Base-by-base conservation (phyloP, 73 alveolate genomes). In the Diophrys sp. region DNA sequence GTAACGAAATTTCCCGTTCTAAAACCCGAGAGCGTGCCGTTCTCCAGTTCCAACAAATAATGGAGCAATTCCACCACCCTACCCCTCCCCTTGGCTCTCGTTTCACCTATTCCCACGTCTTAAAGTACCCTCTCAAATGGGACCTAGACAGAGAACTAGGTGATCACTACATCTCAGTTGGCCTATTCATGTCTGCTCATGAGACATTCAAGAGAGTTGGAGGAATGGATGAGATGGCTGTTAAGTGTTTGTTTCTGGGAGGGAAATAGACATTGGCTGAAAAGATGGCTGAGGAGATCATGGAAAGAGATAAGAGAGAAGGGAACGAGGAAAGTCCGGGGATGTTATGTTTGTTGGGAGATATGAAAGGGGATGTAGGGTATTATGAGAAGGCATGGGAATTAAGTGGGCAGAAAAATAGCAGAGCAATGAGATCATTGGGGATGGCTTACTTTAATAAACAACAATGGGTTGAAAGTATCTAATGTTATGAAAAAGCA, bases 321-420 rank as follows among this genome's bases (percentile, higher is more conserved):
- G n/a, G n/a, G n/a, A n/a, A n/a, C 74, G 83, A 67, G 89, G 85
- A 0, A 81, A 86, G 56, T 83, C 98, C 98, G 0, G 89, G 94
- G 24, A 92, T 97, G 54, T 90, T 94, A 62, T 95, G 99, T 75
- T 79, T 96, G 11, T 91, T 94, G 25, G 99, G 98, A 55, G 99
- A 97, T 78, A 83, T 95, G 68, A 90, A 95, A 62, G 85, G 84
- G 71, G 95, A 97, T 81, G 89, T 72, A 29, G 88, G 83, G 30
- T 87, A 84, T 79, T 95, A 94, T 77, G 82, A 89, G 73, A 87
- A 92, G 79, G 99, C 98, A 33, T 95, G 98, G 97, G 97, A 97
- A 82, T 94, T 95, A n/a, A 81, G 97, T 33, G 85, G 85, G 54
- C 94, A 94, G 62, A 94, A 91, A 85, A 85, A 77, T 84, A 93